Percentiles rank a stretch among this genome's conserved stretches.
phyloP scores from a whole-genome alignment of 345 rosid genomes.

The Populus alba region DNA sequence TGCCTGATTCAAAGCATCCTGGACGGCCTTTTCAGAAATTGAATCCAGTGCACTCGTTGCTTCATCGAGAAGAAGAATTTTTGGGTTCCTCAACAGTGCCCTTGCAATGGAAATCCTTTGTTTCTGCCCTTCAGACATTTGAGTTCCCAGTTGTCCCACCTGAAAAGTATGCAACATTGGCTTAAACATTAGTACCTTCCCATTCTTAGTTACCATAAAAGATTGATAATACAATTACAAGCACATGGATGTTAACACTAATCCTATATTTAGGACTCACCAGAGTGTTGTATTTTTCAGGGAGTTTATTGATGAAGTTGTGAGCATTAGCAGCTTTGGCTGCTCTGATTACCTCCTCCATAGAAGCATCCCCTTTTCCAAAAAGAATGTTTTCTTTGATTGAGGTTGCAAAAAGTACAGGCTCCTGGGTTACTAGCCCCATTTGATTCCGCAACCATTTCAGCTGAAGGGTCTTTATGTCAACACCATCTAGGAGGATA shows the following conservation, averaged over 20 bases:
- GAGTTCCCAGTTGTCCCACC: constrained; percentile 51
- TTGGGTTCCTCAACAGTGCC: constrained; percentile 47
- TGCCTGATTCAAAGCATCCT: constrained; percentile 51
- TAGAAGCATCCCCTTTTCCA: constrained; percentile 49
- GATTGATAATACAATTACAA: background rate
- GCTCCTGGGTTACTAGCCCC: constrained; percentile 57
- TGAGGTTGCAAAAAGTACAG: constrained; percentile 50
- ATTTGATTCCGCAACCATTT: constrained; percentile 54
- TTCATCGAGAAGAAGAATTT: constrained; percentile 39
- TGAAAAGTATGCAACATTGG: constrained; percentile 8
- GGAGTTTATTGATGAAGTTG: constrained; percentile 47
- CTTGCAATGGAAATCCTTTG: constrained; percentile 56
- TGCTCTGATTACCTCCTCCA: constrained; percentile 36
- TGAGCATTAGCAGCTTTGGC: constrained; percentile 59
- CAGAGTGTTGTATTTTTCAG: constrained; percentile 47
- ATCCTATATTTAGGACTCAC: constrained; percentile 8
- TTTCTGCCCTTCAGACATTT: constrained; percentile 53
- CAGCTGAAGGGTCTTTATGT: constrained; percentile 40
- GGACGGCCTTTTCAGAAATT: constrained; percentile 46
- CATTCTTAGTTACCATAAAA: background rate
- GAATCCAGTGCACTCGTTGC: constrained; percentile 55
- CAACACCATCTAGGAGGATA: constrained; percentile 42
- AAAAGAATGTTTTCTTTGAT: constrained; percentile 55
- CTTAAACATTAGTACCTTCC: background rate
- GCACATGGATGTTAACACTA: background rate